These are phyloP conservation scores for Xylona heveae DNA, from an alignment of 495 filamentous ascomycete genomes.

Conservation along the genomic window DNA sequence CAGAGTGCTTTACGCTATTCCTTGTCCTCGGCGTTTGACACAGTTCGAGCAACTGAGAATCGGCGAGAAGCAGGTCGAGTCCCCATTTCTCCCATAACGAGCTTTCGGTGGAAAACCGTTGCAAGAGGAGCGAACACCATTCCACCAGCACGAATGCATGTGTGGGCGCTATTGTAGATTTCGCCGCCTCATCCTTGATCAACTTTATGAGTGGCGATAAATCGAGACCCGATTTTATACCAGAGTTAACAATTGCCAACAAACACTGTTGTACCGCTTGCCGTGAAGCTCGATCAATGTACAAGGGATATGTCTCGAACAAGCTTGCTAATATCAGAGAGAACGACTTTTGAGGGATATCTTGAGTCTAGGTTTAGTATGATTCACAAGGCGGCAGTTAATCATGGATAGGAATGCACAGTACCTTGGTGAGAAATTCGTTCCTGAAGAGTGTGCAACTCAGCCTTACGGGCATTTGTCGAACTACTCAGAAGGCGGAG, in stretches of 20 bases:
- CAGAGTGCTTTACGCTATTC: constrained; percentile 36
- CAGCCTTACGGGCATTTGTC: constrained; percentile 22
- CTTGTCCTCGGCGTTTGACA: constrained; percentile 44
- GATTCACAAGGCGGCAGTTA: constrained; percentile 6
- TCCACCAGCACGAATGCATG: constrained; percentile 79
- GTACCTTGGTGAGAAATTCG: constrained; percentile 21
- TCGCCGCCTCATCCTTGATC: constrained; percentile 40
- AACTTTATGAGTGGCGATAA: constrained; percentile 37
- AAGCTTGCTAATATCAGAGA: constrained; percentile 40
- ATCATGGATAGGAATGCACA: neutral
- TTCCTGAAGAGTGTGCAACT: constrained; percentile 22
- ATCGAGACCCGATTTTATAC: constrained; percentile 25
- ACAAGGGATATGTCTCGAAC: constrained; percentile 70
- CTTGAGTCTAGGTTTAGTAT: constrained; percentile 9
- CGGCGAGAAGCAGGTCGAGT: constrained; percentile 33
- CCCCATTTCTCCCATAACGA: constrained; percentile 42
- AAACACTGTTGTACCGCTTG: constrained; percentile 63
- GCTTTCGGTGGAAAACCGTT: constrained; percentile 27
- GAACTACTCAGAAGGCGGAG: constrained; percentile 23
- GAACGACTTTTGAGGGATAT: constrained; percentile 13
- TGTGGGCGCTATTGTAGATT: constrained; percentile 48
- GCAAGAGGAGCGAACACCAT: constrained; percentile 64
- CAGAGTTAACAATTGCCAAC: constrained; percentile 31
- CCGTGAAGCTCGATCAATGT: constrained; percentile 66
- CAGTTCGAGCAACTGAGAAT: constrained; percentile 52